These are phyloP conservation scores for Acanthamoeba pearcei DNA, from an alignment of 208 protist genomes.

Conservation along the genomic window DNA sequence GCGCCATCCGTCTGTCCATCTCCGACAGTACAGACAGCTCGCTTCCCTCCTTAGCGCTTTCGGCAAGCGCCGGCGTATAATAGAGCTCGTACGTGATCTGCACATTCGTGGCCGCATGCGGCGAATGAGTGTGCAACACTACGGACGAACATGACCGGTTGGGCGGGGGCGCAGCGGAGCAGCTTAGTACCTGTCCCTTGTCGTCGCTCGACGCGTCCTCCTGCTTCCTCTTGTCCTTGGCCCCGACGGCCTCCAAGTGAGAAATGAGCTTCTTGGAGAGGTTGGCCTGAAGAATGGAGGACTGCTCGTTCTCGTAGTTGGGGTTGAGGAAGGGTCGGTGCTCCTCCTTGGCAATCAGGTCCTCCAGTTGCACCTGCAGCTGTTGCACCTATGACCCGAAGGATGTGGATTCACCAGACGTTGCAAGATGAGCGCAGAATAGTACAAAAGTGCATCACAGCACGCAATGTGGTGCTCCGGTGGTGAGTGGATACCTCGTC, in stretches of 20 bases:
- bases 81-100: conserved; percentile 73
- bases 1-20: conserved; percentile 28
- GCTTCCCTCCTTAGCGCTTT: not conserved
- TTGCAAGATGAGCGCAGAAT: not conserved
- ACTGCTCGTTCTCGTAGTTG: conserved; percentile 64
- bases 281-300: conserved; percentile 36
- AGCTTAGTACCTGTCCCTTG: not conserved
- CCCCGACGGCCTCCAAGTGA: not conserved
- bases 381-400: conserved; percentile 3
- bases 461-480: not conserved
- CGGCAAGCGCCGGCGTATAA: conserved; percentile 23
- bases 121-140: not conserved
- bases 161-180: not conserved
- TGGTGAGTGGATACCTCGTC: conserved; percentile 9
- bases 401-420: not conserved
- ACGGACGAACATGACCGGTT: not conserved
- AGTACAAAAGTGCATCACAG: not conserved
- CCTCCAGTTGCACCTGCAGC: conserved; percentile 59
- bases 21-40: conserved; percentile 15
- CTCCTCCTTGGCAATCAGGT: conserved; percentile 48
- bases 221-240: not conserved
- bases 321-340: conserved; percentile 67
- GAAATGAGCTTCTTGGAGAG: conserved; percentile 69
- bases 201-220: not conserved
- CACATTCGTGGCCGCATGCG: not conserved